Evolutionary conservation across 495 filamentous ascomycete species (phyloP), one percentile per base, ranked within the genome.

Genomic region (Xylaria bambusicola): DNA sequence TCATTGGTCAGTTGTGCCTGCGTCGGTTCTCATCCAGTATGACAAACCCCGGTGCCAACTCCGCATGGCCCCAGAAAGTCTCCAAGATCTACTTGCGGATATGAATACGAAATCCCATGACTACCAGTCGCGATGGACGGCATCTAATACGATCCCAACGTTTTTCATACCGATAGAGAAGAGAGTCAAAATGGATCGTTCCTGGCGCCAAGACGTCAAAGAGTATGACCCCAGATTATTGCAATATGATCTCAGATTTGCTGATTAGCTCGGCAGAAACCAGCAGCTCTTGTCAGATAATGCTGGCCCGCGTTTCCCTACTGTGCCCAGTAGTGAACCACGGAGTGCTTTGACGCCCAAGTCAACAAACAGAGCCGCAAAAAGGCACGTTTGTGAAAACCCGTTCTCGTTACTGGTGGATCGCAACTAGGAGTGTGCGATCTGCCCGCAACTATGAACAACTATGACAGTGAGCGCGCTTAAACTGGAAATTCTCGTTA

Each of bases 61-160:
- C 12, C 53, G 42, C 15, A 56, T 56, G 53, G 29, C 45, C 21
- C 42, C 42, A 12, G 20, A 10, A n/a, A 56, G 41, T 13, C 51
- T 53, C 24, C 15, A 53, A 42, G 51, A 53, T 24, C 36, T 53
- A 0, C 36, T 53, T 29, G 15, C 21, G 6, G 35, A 53, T 42
- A 53, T 42, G 21, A 18, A 53, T 6, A 18, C 35, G 3, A 27
- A 27, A 6, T 13, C 18, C 8, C 1, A 12, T 8, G 6, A 8
- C 6, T 53, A 24, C 50, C 24, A 31, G 17, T 2, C 8, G 36
- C 33, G n/a, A 21, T 8, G 36, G 36, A 24, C 15, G n/a, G n/a
- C n/a, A n/a, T n/a, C n/a, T n/a, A n/a, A n/a, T n/a, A n/a, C n/a
- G n/a, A n/a, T n/a, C n/a, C n/a, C n/a, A n/a, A n/a, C n/a, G n/a